Evolutionary conservation across 768 basidiomycete genomes (phyloP).

Genomic region (Phlebiopsis flavidoalba): DNA sequence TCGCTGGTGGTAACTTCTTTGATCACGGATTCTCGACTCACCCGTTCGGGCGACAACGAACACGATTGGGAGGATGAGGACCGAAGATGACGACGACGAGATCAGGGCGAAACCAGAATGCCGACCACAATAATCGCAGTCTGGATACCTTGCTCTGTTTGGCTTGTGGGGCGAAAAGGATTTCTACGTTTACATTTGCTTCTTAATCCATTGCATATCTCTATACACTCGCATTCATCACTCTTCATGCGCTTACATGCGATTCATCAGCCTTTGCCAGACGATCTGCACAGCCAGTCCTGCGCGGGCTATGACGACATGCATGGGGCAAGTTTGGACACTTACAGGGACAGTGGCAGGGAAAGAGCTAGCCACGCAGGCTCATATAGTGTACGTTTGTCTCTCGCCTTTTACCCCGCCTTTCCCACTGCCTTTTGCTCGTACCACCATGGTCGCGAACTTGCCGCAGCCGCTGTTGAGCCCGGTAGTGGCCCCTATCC

Average conservation of each 20-base stretch:
- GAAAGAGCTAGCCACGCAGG: too few species aligned
- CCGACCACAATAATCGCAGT: conserved; percentile 16
- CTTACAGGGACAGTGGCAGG: too few species aligned
- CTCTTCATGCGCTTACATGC: neutral
- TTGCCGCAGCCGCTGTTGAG: too few species aligned
- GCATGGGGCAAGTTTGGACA: too few species aligned
- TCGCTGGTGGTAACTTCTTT: conserved; percentile 73
- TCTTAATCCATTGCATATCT: neutral
- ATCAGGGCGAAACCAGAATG: conserved; percentile 29
- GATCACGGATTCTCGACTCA: conserved; percentile 63
- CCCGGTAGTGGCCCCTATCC: too few species aligned
- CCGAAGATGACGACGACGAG: conserved; percentile 61
- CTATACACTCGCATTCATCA: neutral
- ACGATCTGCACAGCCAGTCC: too few species aligned
- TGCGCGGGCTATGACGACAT: too few species aligned
- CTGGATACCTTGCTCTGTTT: neutral
- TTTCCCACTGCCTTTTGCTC: too few species aligned
- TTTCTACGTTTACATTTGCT: neutral
- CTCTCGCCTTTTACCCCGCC: too few species aligned
- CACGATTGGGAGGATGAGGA: conserved; percentile 66
- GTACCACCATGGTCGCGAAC: too few species aligned
- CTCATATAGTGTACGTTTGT: too few species aligned
- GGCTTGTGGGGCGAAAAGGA: neutral
- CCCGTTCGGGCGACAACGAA: conserved; percentile 64
- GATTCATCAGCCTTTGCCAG: too few species aligned